Conservation (phyloP, 106 monocot genomes). For the Dactylorhiza incarnata region DNA sequence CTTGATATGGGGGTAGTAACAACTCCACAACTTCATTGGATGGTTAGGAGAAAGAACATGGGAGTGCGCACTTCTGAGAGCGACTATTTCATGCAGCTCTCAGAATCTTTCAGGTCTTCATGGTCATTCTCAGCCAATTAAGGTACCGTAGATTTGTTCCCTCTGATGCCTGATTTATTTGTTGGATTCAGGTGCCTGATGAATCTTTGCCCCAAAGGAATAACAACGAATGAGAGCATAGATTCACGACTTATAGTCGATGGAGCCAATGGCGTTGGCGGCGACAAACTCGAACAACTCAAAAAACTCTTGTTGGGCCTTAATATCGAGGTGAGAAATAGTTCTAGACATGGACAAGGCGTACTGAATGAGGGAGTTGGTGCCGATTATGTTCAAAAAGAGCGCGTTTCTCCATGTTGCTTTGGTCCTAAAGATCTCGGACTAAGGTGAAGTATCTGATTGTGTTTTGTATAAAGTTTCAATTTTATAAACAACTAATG, state of each 20-base stretch:
- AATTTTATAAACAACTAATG: constrained; percentile 10
- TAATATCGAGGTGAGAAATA: constrained; percentile 59
- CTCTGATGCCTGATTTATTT: constrained; percentile 5
- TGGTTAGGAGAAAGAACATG: constrained; percentile 72
- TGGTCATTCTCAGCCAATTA: not conserved
- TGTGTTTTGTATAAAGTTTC: not conserved
- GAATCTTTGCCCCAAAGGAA: constrained; percentile 37
- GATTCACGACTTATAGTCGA: constrained; percentile 54
- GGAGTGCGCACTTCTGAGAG: constrained; percentile 50
- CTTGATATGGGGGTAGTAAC: constrained; percentile 86
- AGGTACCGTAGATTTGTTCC: not conserved
- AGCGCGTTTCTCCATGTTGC: constrained; percentile 58
- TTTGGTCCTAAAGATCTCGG: constrained; percentile 63
- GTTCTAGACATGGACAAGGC: constrained; percentile 65
- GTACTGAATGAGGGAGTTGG: constrained; percentile 80
- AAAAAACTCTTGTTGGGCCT: constrained; percentile 36
- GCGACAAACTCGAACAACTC: constrained; percentile 65
- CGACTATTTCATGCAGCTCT: constrained; percentile 70
- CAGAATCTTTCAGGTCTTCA: constrained; percentile 68
- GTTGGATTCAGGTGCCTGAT: constrained; percentile 47
- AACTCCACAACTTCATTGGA: constrained; percentile 98
- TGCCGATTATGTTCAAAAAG: constrained; percentile 95
- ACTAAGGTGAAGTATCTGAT: constrained; percentile 41
- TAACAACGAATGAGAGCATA: not conserved
- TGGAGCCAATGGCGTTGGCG: constrained; percentile 96